Base-by-base conservation (phyloP, 768 basidiomycete species). In the Strobilomyces dryophilus region DNA sequence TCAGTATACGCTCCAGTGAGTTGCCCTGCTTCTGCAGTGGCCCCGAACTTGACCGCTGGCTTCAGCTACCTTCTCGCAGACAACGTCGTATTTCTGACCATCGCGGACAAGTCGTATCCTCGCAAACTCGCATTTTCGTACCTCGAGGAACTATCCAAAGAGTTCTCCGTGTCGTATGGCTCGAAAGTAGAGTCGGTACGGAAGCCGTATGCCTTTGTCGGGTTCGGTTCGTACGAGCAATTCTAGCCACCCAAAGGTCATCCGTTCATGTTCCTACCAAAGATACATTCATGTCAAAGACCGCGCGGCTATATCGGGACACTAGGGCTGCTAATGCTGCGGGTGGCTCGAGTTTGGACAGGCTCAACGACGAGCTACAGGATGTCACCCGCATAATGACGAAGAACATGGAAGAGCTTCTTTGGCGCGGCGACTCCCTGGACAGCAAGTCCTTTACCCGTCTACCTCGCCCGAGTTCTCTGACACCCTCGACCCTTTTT, bases 231-330 rank as follows among this genome's bases (percentile, higher is more conserved):
- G 90, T 55, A 37, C 42, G 34, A 20, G 31, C 24, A n/a, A n/a
- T 46, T 57, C 31, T 9, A 26, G 14, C 44, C 14, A 34, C 46
- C 36, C 45, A 24, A 20, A 34, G 36, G 45, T 36, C 48, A 46
- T 35, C 31, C 47, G 45, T 27, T 60, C 34, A 46, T 53, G 27
- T 15, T 47, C 37, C n/a, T 15, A 15, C 32, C 29, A 47, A 36
- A 98, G 97, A 99, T 66, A 98, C 95, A 0, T 99, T 99, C 73
- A 99, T 99, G 86, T 90, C 90, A 40, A 98, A 97, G 71, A 98
- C 97, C 2, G 90, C 95, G 5, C 84, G 95, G 45, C 77, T 98
- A 41, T 99, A 99, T 71, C 85, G 85, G 59, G 97, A 99, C 70
- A 92, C 95, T 43, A 82, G 95, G 59, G 91, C 92, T 45, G 89